Percentiles rank a stretch among this genome's conserved stretches.
Conservation (phyloP, 1,139 yeast genomes). For the Kluyveromyces marxianus region DNA sequence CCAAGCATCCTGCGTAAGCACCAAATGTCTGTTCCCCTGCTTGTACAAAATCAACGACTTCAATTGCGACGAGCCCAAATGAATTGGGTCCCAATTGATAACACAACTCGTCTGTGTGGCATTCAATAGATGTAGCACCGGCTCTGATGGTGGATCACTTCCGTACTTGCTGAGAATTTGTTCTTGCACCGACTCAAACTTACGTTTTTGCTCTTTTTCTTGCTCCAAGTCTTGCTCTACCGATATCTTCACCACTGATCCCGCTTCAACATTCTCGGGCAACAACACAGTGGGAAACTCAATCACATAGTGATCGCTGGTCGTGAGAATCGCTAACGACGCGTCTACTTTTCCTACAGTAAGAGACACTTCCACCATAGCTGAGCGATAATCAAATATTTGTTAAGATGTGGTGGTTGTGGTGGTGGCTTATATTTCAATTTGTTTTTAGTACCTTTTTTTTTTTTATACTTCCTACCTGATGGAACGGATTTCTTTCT, state of each 20-base stretch:
- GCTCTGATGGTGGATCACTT: constrained; percentile 60
- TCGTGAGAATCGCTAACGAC: constrained; percentile 79
- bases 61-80: constrained; percentile 76
- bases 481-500: too few relatives aligned
- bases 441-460: too few relatives aligned
- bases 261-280: constrained; percentile 88
- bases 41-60: constrained; percentile 73
- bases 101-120: constrained; percentile 94
- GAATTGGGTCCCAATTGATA: constrained; percentile 84
- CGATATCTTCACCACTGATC: constrained; percentile 81
- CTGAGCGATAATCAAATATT: background rate
- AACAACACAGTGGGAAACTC: constrained; percentile 91
- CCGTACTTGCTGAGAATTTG: constrained; percentile 72
- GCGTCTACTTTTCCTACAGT: constrained; percentile 97
- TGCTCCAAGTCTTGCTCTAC: constrained; percentile 75
- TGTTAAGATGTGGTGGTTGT: background rate
- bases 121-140: constrained; percentile 64
- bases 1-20: constrained; percentile 49
- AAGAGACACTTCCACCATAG: constrained; percentile 49
- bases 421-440: background rate
- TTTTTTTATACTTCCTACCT: too few relatives aligned
- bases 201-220: constrained; percentile 49
- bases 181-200: constrained; percentile 62
- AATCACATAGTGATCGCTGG: constrained; percentile 88
- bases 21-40: constrained; percentile 63